Percentiles rank a stretch among this genome's conserved stretches.
Evolutionary conservation across 2,329 filamentous ascomycete species (phyloP).

Genomic region (Fusarium tricinctum): DNA sequence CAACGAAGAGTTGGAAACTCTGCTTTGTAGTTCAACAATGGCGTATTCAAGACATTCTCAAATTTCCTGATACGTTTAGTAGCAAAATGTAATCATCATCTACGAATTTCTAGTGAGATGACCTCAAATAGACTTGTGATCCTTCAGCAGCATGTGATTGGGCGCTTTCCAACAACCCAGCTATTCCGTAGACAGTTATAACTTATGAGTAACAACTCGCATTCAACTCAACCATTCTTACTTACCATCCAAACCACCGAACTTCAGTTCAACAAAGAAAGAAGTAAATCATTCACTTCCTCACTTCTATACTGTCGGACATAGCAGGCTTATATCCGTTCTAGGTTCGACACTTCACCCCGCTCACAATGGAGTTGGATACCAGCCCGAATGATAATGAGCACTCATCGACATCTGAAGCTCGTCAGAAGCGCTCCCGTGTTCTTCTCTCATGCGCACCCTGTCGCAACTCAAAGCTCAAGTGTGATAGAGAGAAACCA

Average conservation of each 20-base stretch:
- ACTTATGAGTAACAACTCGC: slow-evolving; percentile 5
- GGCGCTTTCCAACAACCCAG: neutral
- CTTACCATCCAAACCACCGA: neutral
- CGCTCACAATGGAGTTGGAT: slow-evolving; percentile 33
- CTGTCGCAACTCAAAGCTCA: slow-evolving; percentile 68
- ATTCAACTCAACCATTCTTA: neutral
- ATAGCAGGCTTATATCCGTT: neutral
- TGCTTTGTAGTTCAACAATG: too few species aligned
- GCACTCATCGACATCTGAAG: slow-evolving; percentile 38
- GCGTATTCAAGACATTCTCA: neutral
- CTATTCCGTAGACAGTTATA: neutral
- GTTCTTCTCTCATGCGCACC: slow-evolving; percentile 67
- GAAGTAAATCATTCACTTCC: neutral
- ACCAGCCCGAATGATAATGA: slow-evolving; percentile 43
- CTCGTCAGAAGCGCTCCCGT: slow-evolving; percentile 60
- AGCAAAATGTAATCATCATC: neutral
- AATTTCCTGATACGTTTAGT: neutral
- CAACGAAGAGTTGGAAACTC: neutral
- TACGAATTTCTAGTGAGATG: neutral
- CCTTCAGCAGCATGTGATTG: slow-evolving; percentile 11
- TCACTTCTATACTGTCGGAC: too few species aligned
- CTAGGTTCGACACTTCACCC: neutral
- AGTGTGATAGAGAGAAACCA: slow-evolving; percentile 67
- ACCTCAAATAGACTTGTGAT: neutral
- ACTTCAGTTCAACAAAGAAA: neutral